Evolutionary conservation across 1,284 basidiomycete genomes (phyloP), one percentile per base, ranked within the genome.

Genomic region (Trichosporon sp.): DNA sequence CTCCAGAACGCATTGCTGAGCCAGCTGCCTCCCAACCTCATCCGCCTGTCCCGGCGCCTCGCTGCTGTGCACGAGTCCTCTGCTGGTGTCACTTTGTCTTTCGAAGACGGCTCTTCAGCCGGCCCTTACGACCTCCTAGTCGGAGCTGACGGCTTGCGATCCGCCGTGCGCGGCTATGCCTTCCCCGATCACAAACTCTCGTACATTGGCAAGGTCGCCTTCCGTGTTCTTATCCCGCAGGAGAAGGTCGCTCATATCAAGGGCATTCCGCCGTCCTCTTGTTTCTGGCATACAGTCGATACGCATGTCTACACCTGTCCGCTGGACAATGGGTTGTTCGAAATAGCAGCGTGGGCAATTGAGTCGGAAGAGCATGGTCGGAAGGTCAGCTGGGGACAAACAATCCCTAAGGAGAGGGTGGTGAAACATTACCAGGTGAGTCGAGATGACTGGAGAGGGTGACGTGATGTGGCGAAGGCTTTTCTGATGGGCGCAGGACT

Each of bases 91-190:
- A 52, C 33, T n/a, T 32, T 74, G 8, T 58, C 40, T 0, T 74
- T 76, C 59, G 46, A 67, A 36, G 73, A 74, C 44, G 69, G 67
- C 2, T 65, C 61, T 0, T 40, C 21, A 0, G 66, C 59, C 1
- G 72, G 70, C 13, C 69, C 69, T 1, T 73, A 70, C 56, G 73
- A 74, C 56, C 61, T 76, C 13, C 32, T 76, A 21, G 62, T 76
- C 25, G 74, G 74, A 3, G 74, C 72, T 1, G 74, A 76, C 58
- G 74, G 74, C 3, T 71, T 76, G 16, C 68, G 74, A 14, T 74
- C 72, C 7, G 72, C 60, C 25, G 72, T 76, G 19, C 67, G 74
- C 23, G 56, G 65, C 40, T 59, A 70, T 44, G 59, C 68, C 2
- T 71, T 71, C 66, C 74, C 74, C 9, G 65, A 71, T 2, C 73